Percentiles rank a stretch among this genome's conserved stretches.
Conservation (phyloP, 1,139 yeast genomes). For the Debaryomycetaceae sp. region DNA sequence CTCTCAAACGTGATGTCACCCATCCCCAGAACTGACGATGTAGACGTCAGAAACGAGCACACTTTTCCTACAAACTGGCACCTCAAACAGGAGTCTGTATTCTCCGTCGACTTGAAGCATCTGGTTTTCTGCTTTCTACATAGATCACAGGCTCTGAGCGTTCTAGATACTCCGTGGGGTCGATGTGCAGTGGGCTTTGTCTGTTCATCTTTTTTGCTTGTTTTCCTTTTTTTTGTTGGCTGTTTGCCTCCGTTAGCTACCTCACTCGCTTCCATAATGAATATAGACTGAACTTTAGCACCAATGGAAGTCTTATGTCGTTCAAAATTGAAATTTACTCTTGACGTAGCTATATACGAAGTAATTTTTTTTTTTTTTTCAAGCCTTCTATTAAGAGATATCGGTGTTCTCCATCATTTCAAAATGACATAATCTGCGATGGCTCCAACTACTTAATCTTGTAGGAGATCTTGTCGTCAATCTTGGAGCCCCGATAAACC, state of each 20-base stretch:
- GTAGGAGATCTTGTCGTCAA: slow-evolving; percentile 7
- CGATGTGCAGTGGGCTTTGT: slow-evolving; percentile 2
- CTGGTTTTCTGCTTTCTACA: slow-evolving; percentile 64
- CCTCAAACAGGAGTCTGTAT: slow-evolving; percentile 49
- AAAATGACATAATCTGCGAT: too few species aligned
- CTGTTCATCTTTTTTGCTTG: neutral
- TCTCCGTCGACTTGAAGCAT: slow-evolving; percentile 50
- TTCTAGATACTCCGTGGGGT: slow-evolving; percentile 37
- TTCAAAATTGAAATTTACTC: neutral
- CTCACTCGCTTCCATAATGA: neutral
- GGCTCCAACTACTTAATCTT: slow-evolving; percentile 4
- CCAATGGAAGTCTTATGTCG: too few species aligned
- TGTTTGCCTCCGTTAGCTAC: neutral
- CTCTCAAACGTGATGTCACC: neutral
- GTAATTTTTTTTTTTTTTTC: too few species aligned
- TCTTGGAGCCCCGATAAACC: slow-evolving; percentile 3
- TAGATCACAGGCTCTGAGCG: slow-evolving; percentile 54
- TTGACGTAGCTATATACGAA: neutral
- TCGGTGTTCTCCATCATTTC: neutral
- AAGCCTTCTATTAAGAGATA: neutral
- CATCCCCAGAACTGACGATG: slow-evolving; percentile 7
- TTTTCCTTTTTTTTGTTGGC: slow-evolving; percentile 2
- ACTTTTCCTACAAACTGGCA: slow-evolving; percentile 48
- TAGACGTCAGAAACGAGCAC: slow-evolving; percentile 47
- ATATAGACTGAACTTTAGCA: too few species aligned